phyloP scores from a whole-genome alignment of 306 rosid genomes.

The Clitoria ternatea region DNA sequence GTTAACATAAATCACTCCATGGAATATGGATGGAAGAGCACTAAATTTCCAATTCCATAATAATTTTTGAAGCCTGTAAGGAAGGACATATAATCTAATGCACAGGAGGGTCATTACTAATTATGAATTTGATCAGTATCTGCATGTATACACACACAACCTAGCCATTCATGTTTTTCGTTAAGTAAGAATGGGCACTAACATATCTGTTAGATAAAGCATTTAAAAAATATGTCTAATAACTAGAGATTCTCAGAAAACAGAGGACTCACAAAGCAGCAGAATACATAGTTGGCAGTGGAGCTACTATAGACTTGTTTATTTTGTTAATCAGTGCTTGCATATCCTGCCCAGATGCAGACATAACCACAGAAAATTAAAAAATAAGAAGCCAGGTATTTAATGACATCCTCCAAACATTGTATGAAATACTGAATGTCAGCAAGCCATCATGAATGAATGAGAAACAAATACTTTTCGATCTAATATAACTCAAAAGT shows the following conservation, averaged over 20 bases:
- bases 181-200: not conserved
- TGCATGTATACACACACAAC: not conserved
- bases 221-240: not conserved
- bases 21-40: not conserved
- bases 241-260: conserved; percentile 11
- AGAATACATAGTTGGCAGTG: conserved; percentile 85
- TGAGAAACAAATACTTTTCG: conserved; percentile 13
- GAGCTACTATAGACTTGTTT: conserved; percentile 94
- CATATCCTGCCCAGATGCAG: conserved; percentile 70
- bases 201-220: not conserved
- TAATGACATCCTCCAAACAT: conserved; percentile 2
- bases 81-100: not conserved
- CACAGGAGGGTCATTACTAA: not conserved
- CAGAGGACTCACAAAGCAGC: conserved; percentile 73
- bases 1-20: not conserved
- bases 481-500: not conserved
- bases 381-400: not conserved
- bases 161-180: not conserved
- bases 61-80: not conserved
- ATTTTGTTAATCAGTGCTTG: conserved; percentile 89
- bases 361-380: not conserved
- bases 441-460: not conserved
- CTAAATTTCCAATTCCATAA: conserved; percentile 8
- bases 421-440: not conserved
- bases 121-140: not conserved